Base-by-base conservation (phyloP, 208 protist species). In the Blastocrithidia nonstop region DNA sequence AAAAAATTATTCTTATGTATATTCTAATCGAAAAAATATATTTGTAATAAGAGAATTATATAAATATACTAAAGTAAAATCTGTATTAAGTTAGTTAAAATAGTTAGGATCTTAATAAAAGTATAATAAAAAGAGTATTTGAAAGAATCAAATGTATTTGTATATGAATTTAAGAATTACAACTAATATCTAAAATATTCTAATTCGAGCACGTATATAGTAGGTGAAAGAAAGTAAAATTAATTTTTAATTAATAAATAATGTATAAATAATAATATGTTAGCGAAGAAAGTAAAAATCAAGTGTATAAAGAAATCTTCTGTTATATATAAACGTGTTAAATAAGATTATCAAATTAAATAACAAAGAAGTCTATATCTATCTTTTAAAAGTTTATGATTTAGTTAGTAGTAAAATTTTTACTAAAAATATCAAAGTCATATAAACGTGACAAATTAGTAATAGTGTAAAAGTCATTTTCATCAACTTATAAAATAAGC, bases 191-290 rank as follows among this genome's bases (percentile, higher is more conserved):
- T 6, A 45, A 45, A 23, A 16, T 37, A 35, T 37, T 4, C 2
- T 6, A 5, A 35, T 2, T 26, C n/a, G 19, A n/a, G 2, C 31
- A 6, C 19, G 17, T 45, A 6, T 45, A 35, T 15, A 5, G 6
- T 45, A 5, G 23, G 45, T 4, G 19, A 53, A 45, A 15, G 31
- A 45, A 48, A 48, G n/a, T n/a, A n/a, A n/a, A n/a, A n/a, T n/a
- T n/a, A n/a, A n/a, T n/a, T n/a, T n/a, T n/a, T n/a, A n/a, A n/a
- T n/a, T n/a, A n/a, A n/a, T n/a, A n/a, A n/a, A n/a, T n/a, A n/a
- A n/a, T n/a, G n/a, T n/a, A n/a, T n/a, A n/a, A n/a, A n/a, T n/a
- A n/a, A n/a, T n/a, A n/a, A n/a, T n/a, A n/a, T n/a, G n/a, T n/a
- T n/a, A n/a, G n/a, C n/a, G n/a, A n/a, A n/a, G n/a, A n/a, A n/a